Base-by-base conservation (phyloP, 345 rosid species). In the Euclidium syriacum region DNA sequence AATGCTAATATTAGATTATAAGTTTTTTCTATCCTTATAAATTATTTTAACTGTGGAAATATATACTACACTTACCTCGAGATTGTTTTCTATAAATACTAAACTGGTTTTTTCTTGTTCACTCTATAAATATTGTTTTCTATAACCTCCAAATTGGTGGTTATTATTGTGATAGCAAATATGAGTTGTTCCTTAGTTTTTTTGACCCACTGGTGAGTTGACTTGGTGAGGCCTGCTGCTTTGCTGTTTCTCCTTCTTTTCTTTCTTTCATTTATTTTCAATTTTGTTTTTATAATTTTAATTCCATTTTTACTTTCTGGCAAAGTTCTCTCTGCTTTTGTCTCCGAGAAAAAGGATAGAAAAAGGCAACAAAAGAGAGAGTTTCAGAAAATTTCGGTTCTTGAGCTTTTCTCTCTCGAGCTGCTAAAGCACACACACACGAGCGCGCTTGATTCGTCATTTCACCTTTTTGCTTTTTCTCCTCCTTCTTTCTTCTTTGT, bases 141-240 rank as follows among this genome's bases (percentile, higher is more conserved):
- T 34, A 10, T 8, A 52, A 52, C 23, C 19, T 30, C 20, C 6
- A 40, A 58, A 58, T 53, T 48, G 32, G 48, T 38, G 48, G 42
- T 62, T 48, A 33, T 35, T 24, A 18, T 12, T 11, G 19, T 47
- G 62, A 47, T 58, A 33, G 51, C 58, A 65, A 68, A 76, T 30
- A 51, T 67, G 71, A 77, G 80, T 68, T 77, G 70, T 65, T 58
- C 32, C 44, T 53, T 60, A 6, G 30, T 58, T 52, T 52, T 5
- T 52, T 61, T 68, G 72, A 69, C 75, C 73, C 52, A 68, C 51
- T 55, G 29, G 39, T 42, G 73, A 55, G 78, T 73, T 77, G 75
- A 73, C 77, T 65, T 52, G 51, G 43, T 19, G 65, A 50, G 71
- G 78, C 67, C 73, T 68, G 66, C 59, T 65, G 64, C 67, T 52